Conservation (phyloP, 2,329 filamentous ascomycete species). For the Colletotrichum filicis region DNA sequence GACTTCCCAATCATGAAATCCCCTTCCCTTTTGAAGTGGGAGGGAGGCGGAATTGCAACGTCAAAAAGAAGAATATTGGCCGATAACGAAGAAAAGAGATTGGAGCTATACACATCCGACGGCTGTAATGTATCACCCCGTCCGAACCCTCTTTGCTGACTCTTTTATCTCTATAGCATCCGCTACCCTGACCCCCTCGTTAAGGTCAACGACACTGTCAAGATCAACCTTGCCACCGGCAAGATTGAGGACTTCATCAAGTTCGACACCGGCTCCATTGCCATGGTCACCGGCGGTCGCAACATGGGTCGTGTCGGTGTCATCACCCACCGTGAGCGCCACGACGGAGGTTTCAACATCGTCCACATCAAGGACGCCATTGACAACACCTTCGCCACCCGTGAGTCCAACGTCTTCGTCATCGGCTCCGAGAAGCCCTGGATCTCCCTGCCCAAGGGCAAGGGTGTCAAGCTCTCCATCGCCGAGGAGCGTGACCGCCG, state of each 20-base stretch:
- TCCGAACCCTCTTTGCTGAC: conserved; percentile 52
- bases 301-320: conserved; percentile 99
- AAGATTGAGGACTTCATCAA: conserved; percentile 99
- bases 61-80: conserved; percentile 27
- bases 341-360: conserved; percentile 99
- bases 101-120: conserved; percentile 53
- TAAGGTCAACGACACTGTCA: conserved; percentile 99
- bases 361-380: conserved; percentile 99
- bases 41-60: conserved; percentile 31
- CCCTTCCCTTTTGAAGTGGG: conserved; percentile 7
- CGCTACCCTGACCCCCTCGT: conserved; percentile 98
- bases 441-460: conserved; percentile 99
- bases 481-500: conserved; percentile 99
- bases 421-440: conserved; percentile 99
- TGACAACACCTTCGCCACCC: conserved; percentile 99
- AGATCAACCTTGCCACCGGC: conserved; percentile 96
- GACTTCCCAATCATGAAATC: conserved; percentile 12
- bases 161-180: conserved; percentile 72
- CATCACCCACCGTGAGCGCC: conserved; percentile 99
- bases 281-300: conserved; percentile 99
- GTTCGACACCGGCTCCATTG: conserved; percentile 98
- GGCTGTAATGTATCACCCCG: conserved; percentile 61
- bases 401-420: conserved; percentile 99
- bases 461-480: conserved; percentile 99
- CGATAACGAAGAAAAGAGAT: conserved; percentile 37